Percentiles rank a stretch among this genome's conserved stretches.
Conservation (phyloP, 495 filamentous ascomycete genomes). For the Penicillium manginii region DNA sequence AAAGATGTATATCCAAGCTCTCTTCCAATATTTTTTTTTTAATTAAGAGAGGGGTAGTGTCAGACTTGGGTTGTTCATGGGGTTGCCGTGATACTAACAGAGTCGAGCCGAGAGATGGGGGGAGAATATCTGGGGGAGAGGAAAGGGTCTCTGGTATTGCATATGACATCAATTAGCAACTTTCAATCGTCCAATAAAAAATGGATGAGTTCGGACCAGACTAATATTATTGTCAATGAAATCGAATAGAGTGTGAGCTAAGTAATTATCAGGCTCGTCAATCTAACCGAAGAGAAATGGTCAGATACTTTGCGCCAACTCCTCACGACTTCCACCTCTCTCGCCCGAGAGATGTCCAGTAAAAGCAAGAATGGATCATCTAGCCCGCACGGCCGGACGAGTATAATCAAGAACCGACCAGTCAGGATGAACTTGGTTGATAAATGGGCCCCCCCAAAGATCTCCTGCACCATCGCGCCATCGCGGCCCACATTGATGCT, state of each 20-base stretch:
- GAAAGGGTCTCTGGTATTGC: no score
- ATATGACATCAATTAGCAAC: no score
- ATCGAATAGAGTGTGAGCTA: not conserved
- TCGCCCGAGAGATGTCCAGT: conserved; percentile 25
- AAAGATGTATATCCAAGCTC: no score
- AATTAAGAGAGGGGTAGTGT: not conserved
- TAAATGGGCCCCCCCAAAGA: conserved; percentile 3
- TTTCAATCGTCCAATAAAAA: no score
- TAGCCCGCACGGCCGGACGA: not conserved
- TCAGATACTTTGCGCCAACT: conserved; percentile 3
- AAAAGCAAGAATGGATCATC: not conserved
- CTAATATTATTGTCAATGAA: not conserved
- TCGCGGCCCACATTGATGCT: conserved; percentile 48
- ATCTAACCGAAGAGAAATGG: not conserved
- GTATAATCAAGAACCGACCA: conserved; percentile 10
- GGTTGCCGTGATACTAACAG: no score
- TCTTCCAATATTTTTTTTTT: not conserved
- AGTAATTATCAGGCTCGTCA: not conserved
- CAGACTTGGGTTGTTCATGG: no score
- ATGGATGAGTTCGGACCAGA: no score
- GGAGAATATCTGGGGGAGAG: no score
- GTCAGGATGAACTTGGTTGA: not conserved
- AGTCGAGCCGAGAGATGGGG: no score
- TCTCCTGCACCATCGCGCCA: conserved; percentile 37
- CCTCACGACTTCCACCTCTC: conserved; percentile 13